Conservation (phyloP, 352 stramenopile genomes). For the Detonula confervacea region DNA sequence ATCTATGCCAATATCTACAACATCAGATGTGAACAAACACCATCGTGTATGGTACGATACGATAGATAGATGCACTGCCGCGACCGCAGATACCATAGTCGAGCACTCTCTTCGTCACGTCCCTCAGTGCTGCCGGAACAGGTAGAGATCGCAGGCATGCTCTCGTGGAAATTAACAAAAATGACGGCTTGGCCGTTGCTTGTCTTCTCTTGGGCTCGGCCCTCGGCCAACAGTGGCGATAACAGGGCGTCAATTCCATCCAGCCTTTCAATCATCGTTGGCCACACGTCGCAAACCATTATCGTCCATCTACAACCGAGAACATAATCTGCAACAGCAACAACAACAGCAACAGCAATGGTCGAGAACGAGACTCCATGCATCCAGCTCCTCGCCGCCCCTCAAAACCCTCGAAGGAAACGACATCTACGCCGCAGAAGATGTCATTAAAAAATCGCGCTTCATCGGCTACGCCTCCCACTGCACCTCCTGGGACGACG, state of each 20-base stretch:
- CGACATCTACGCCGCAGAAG: conserved; percentile 47
- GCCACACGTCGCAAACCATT: background rate
- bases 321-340: background rate
- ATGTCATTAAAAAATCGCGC: conserved; percentile 77
- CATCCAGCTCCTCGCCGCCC: background rate
- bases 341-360: background rate
- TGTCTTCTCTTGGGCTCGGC: background rate
- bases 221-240: too few species aligned
- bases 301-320: background rate
- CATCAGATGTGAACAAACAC: too few species aligned
- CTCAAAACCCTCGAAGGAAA: conserved; percentile 30
- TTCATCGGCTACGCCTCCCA: conserved; percentile 76
- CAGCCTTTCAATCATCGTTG: background rate
- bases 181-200: background rate
- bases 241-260: background rate
- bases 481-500: conserved; percentile 70
- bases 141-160: too few species aligned
- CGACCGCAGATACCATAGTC: too few species aligned
- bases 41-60: too few species aligned
- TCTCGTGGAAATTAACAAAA: too few species aligned
- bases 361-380: background rate
- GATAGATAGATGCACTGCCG: too few species aligned
- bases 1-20: too few species aligned
- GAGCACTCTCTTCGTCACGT: too few species aligned
- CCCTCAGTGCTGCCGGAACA: too few species aligned